Conservation (phyloP, 2,329 filamentous ascomycete species). For the Pyricularia sp. region DNA sequence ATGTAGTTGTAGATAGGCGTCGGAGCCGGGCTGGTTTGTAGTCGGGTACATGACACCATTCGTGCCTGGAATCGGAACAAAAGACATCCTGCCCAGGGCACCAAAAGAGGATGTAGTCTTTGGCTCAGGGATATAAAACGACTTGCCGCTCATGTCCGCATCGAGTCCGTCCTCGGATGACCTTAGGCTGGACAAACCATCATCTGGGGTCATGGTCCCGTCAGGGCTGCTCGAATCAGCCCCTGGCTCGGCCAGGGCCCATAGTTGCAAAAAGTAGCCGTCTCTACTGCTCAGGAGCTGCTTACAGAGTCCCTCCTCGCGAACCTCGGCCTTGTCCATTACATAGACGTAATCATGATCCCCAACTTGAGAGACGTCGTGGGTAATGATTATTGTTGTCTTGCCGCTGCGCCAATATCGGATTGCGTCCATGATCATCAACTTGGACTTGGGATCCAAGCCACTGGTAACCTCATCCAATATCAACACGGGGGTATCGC, state of each 20-base stretch:
- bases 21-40: background rate
- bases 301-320: constrained; percentile 56
- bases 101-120: background rate
- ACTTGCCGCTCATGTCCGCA: background rate
- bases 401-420: constrained; percentile 68
- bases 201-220: background rate
- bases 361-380: constrained; percentile 71
- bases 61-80: background rate
- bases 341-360: constrained; percentile 71
- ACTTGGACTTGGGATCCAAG: constrained; percentile 64
- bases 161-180: background rate
- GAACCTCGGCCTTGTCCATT: constrained; percentile 58
- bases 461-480: constrained; percentile 86
- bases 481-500: constrained; percentile 72
- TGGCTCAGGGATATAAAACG: background rate
- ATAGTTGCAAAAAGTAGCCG: background rate
- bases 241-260: background rate
- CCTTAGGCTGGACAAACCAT: background rate
- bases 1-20: background rate
- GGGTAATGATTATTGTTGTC: constrained; percentile 89
- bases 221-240: background rate
- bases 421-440: constrained; percentile 63
- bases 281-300: background rate
- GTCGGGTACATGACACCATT: background rate
- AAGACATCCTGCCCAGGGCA: background rate